phyloP scores from a whole-genome alignment of 108 stramenopile genomes.

The Skeletonema costatum region DNA sequence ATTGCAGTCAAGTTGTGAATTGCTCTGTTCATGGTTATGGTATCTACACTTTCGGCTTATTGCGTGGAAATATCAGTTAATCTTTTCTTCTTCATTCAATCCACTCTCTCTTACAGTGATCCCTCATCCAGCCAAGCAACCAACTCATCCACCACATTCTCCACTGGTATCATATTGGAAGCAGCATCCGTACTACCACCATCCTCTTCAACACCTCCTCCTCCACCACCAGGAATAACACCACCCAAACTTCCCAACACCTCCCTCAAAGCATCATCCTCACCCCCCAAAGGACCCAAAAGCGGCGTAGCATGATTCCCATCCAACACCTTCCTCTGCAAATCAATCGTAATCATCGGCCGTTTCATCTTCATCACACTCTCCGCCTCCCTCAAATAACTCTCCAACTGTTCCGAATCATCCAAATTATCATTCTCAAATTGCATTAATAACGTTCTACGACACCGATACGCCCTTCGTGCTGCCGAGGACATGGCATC shows the following conservation, averaged over 20 bases:
- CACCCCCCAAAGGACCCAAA: conserved; percentile 48
- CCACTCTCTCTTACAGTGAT: conserved; percentile 13
- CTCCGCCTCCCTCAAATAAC: conserved; percentile 80
- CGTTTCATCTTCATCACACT: conserved; percentile 89
- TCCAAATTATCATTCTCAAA: conserved; percentile 89
- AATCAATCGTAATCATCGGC: conserved; percentile 91
- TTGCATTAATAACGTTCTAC: conserved; percentile 83
- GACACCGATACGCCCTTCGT: conserved; percentile 84
- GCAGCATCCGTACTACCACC: background rate
- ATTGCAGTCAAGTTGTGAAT: no score
- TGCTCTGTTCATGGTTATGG: no score
- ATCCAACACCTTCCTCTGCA: conserved; percentile 59
- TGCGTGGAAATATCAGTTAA: no score
- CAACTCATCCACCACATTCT: conserved; percentile 62
- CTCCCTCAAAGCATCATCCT: conserved; percentile 66
- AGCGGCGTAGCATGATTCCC: conserved; percentile 80
- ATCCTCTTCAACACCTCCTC: background rate
- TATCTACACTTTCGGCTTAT: no score
- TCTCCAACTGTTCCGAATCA: conserved; percentile 86
- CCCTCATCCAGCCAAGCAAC: conserved; percentile 82
- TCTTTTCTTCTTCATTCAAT: no score
- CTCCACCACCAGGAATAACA: background rate
- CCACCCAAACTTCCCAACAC: conserved; percentile 38
- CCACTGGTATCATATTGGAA: conserved; percentile 12
- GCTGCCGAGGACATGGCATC: conserved; percentile 67